Evolutionary conservation across 2,329 filamentous ascomycete species (phyloP), one percentile per base, ranked within the genome.

Genomic region (Rasamsonia emersonii): DNA sequence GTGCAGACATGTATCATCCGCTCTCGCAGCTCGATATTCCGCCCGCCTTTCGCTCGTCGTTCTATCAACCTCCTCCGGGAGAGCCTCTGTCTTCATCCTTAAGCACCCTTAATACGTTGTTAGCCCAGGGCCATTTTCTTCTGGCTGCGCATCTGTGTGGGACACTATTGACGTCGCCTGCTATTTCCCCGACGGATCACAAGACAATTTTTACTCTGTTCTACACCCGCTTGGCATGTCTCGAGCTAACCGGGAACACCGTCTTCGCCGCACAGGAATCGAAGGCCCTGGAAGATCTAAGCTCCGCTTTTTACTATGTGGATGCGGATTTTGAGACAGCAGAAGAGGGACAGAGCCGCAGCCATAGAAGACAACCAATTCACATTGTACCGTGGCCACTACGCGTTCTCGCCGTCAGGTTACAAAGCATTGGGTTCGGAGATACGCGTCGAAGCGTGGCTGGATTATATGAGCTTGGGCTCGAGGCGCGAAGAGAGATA

Each of bases 341-440:
- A 2, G 43, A 67, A 50, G 37, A 74, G 73, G 60, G 79, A 75
- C 52, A 80, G 51, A 48, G 79, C 53, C 33, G 77, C 71, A 41
- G 73, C 70, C 52, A 77, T 67, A 50, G 79, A 50, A 53, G 70
- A 65, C 55, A 82, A 70, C 71, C 76, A 74, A 59, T 62, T 33
- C 80, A 82, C 51, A 69, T 93, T 1, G 82, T 89, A 0, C 89
- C 89, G 0, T 98, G 91, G 88, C 73, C 81, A 24, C 69, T 98
- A 32, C 76, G 91, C 5, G 72, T 95, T 3, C 69, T 96, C 10
- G 79, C 81, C 5, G 82, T 95, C 6, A 74, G 88, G 2, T 69
- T 96, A 13, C 85, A 93, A 45, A 85, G 84, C 0, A 73, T 94
- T 27, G 86, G 85, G 1, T 93, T 91, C 42, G 80, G 80, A 3